Conservation (phyloP, 2,329 filamentous ascomycete genomes). For the Dactylonectria macrodidyma region DNA sequence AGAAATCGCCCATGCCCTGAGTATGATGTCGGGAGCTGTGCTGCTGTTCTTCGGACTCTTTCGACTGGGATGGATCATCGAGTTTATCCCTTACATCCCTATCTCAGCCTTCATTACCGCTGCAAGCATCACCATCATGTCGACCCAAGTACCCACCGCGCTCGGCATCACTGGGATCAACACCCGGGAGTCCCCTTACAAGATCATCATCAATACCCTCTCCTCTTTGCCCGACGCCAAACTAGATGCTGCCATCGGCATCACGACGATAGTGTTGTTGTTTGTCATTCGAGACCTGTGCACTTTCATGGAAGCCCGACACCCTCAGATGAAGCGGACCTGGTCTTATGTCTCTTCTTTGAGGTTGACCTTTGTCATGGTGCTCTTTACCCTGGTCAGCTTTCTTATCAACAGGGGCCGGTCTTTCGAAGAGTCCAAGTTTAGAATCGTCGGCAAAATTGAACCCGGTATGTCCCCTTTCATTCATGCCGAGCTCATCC, state of each 20-base stretch:
- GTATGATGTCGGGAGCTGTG: constrained; percentile 61
- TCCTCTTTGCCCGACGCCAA: constrained; percentile 59
- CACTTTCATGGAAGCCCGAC: constrained; percentile 70
- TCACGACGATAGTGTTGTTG: constrained; percentile 76
- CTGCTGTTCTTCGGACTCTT: constrained; percentile 62
- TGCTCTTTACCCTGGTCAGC: constrained; percentile 83
- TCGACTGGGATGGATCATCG: constrained; percentile 65
- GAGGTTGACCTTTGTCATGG: constrained; percentile 81
- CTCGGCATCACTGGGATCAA: constrained; percentile 62
- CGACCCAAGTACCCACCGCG: constrained; percentile 61
- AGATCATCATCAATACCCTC: constrained; percentile 61
- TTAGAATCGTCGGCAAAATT: constrained; percentile 76
- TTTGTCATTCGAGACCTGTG: constrained; percentile 76
- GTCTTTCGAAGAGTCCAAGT: constrained; percentile 62
- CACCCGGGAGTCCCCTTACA: constrained; percentile 61
- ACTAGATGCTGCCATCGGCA: constrained; percentile 80
- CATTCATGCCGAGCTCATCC: not conserved
- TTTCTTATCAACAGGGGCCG: constrained; percentile 74
- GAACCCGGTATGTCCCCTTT: constrained; percentile 66
- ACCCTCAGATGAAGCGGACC: constrained; percentile 72
- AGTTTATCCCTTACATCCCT: constrained; percentile 66
- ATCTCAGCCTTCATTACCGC: constrained; percentile 67
- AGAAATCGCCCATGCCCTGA: constrained; percentile 61
- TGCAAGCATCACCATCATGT: constrained; percentile 65
- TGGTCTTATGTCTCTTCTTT: constrained; percentile 84